Evolutionary conservation across 2,329 filamentous ascomycete genomes (phyloP).

Genomic region (Nothomitra cinnamomea): DNA sequence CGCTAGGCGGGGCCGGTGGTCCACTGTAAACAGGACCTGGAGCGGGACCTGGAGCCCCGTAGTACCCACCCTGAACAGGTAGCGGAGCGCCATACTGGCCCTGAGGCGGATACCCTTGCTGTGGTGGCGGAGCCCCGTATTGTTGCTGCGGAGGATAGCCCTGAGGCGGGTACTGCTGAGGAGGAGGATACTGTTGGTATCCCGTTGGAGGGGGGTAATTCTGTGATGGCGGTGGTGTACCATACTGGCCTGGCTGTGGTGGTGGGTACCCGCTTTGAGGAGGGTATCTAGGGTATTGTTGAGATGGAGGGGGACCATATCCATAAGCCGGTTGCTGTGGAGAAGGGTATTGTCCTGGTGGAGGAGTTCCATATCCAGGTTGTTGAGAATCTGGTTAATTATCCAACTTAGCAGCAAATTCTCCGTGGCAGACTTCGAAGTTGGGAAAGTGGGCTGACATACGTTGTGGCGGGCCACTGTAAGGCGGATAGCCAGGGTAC

Average conservation of each 20-base stretch:
- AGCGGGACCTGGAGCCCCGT: neutral
- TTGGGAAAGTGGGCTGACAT: too few species aligned
- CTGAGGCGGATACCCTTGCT: conserved; percentile 15
- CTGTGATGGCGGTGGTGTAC: too few species aligned
- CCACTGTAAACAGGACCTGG: conserved; percentile 11
- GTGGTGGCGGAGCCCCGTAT: conserved; percentile 18
- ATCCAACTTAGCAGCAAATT: too few species aligned
- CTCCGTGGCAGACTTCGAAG: too few species aligned
- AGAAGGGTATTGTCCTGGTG: conserved; percentile 9
- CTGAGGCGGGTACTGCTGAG: neutral
- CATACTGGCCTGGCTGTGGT: too few species aligned
- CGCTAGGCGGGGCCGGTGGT: conserved; percentile 32
- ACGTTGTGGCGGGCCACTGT: too few species aligned
- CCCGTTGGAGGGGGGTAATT: conserved; percentile 7
- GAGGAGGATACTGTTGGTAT: neutral
- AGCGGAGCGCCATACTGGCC: conserved; percentile 23
- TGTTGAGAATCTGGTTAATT: conserved; percentile 14
- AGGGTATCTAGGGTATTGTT: too few species aligned
- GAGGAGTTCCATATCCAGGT: conserved; percentile 11
- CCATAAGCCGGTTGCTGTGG: too few species aligned
- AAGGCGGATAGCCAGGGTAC: too few species aligned
- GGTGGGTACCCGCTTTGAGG: too few species aligned
- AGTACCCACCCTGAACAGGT: conserved; percentile 15
- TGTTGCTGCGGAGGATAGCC: conserved; percentile 10
- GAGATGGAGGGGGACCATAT: too few species aligned